Conservation (phyloP, 1,284 basidiomycete genomes). For the Cryptococcus sp. region DNA sequence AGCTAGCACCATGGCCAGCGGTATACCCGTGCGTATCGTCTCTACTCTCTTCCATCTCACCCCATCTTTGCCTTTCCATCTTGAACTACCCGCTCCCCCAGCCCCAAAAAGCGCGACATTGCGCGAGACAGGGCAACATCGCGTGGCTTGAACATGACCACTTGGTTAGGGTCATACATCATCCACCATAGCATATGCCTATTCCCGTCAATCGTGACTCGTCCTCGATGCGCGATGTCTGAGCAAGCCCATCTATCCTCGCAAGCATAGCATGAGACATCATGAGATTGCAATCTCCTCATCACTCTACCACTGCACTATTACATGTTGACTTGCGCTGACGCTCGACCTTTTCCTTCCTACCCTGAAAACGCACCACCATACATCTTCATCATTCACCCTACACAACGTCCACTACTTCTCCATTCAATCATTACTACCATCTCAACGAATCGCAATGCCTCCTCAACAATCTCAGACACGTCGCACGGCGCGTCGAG, state of each 20-base stretch:
- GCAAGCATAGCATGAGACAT: not conserved
- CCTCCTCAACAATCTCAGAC: slow-evolving; percentile 32
- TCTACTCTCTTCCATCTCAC: not conserved
- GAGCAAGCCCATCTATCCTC: not conserved
- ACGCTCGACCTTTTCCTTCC: no score
- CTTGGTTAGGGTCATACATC: no score
- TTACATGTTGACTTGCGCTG: no score
- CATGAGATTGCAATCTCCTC: no score
- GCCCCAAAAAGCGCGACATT: no score
- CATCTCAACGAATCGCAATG: not conserved
- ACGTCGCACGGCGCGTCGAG: slow-evolving; percentile 38
- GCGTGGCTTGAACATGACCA: no score
- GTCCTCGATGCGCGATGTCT: not conserved
- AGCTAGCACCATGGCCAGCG: slow-evolving; percentile 27
- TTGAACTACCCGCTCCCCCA: no score
- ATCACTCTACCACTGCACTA: no score
- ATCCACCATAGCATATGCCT: no score
- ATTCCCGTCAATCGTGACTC: not conserved
- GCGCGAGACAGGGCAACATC: no score
- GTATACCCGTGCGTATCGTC: slow-evolving; percentile 32
- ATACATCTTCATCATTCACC: slow-evolving; percentile 2
- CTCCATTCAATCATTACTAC: slow-evolving; percentile 1
- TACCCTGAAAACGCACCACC: slow-evolving; percentile 4
- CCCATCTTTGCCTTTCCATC: no score
- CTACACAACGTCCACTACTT: slow-evolving; percentile 1